These are phyloP conservation scores for Sarocladiaceae sp. DNA, from an alignment of 2,329 filamentous ascomycete species.

Conservation along the genomic window DNA sequence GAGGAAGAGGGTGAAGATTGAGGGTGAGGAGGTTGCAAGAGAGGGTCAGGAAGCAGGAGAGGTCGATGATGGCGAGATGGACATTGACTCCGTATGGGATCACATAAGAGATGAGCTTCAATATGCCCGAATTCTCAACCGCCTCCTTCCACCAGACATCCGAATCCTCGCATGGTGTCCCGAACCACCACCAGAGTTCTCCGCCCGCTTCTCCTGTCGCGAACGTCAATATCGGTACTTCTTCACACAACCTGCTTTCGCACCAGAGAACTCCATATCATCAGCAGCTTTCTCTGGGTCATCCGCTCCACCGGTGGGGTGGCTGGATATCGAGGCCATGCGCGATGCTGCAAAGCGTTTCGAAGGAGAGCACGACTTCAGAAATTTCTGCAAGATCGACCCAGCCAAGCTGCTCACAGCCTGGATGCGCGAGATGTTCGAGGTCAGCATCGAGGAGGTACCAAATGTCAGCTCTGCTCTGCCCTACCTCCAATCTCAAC, in stretches of 20 bases:
- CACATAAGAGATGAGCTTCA: slow-evolving; percentile 75
- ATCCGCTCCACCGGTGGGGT: slow-evolving; percentile 57
- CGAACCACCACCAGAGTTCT: slow-evolving; percentile 72
- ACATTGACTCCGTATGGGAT: slow-evolving; percentile 43
- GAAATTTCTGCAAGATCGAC: slow-evolving; percentile 96
- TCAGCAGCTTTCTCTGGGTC: background rate
- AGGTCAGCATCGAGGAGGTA: slow-evolving; percentile 73
- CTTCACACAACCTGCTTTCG: slow-evolving; percentile 90
- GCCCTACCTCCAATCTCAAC: slow-evolving; percentile 44
- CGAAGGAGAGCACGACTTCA: slow-evolving; percentile 85
- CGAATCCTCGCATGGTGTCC: slow-evolving; percentile 92
- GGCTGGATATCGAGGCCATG: slow-evolving; percentile 88
- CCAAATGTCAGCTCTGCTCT: slow-evolving; percentile 48
- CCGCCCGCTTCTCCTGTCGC: slow-evolving; percentile 86
- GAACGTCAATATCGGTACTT: slow-evolving; percentile 94
- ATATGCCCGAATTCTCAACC: slow-evolving; percentile 81
- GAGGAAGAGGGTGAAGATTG: slow-evolving; percentile 19
- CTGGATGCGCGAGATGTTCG: slow-evolving; percentile 74
- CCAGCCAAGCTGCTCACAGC: slow-evolving; percentile 83
- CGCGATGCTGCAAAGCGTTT: slow-evolving; percentile 72
- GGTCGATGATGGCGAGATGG: slow-evolving; percentile 14
- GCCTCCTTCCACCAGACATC: slow-evolving; percentile 84
- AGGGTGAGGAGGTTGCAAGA: slow-evolving; percentile 21
- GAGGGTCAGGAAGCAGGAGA: slow-evolving; percentile 11
- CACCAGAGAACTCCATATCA: slow-evolving; percentile 44